Evolutionary conservation across 2,329 filamentous ascomycete genomes (phyloP), one percentile per base, ranked within the genome.

Genomic region (Hymenoscyphus salicellus): DNA sequence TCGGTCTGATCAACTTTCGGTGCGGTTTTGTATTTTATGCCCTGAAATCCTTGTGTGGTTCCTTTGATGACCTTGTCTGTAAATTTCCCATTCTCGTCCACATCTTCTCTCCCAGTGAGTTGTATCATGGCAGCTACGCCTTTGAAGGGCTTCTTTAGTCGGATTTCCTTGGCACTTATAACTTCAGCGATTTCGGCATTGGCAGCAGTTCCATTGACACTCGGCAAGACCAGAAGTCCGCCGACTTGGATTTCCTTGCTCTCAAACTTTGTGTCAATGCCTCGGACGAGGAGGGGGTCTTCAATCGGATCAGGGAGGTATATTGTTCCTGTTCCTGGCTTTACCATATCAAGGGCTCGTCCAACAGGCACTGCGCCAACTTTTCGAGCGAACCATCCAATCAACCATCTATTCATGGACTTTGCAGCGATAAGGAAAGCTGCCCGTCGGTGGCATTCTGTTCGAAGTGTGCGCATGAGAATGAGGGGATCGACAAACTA

Each of bases 401-500:
- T 93, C 75, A 98, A 96, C 75, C 80, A 86, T 72, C 94, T 88
- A 73, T 92, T 88, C 79, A 98, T 96, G 2, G 93, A 97, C 77
- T 97, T 98, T 72, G 96, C 93, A 26, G 95, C 95, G 67, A 97
- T 95, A 59, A 99, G 86, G 74, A 96, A 93, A 61, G 93, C 92
- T 65, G 97, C 92, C 62, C 95, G 91, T 70, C 95, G 91, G 70
- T 90, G 88, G 62, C 93, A 90, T 80, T 97, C 93, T 75, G 67
- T 89, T 69, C 92, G 90, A 64, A 98, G 86, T 16, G 93, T 92
- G 69, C 93, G 89, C 86, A 97, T 96, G 61, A 99, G 85, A 70
- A 98, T 90, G 60, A 99, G 84, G 62, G 93, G 94, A 75, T 99
- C 95, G 75, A 98, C 93, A 72, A 99, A 99, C 89, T 97, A 75